phyloP scores from a whole-genome alignment of 805 yeast genomes.

The Saturnispora sekii region DNA sequence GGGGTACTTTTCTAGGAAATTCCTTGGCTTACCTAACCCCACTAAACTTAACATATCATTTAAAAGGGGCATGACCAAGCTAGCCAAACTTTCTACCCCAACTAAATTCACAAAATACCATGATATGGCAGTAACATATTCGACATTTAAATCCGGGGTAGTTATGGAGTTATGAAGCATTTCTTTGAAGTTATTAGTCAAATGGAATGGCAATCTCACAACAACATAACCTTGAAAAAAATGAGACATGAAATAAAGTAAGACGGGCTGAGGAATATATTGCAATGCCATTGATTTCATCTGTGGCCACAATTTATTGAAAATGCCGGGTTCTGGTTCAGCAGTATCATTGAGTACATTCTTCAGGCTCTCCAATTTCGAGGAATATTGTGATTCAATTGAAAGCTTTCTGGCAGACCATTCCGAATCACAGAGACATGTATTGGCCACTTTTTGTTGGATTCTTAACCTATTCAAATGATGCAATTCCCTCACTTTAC shows the following conservation, averaged over 20 bases:
- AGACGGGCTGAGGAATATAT: conserved; percentile 82
- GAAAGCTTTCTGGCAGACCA: conserved; percentile 7
- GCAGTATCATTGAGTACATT: conserved; percentile 6
- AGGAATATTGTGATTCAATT: conserved; percentile 3
- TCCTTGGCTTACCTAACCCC: neutral
- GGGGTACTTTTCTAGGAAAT: conserved; percentile 1
- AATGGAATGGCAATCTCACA: conserved; percentile 83
- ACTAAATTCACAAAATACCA: conserved; percentile 90
- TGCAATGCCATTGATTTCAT: conserved; percentile 74
- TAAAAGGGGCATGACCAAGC: conserved; percentile 45
- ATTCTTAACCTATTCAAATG: conserved; percentile 39
- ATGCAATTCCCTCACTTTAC: conserved; percentile 51
- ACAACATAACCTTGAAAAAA: conserved; percentile 88
- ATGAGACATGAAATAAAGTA: conserved; percentile 94
- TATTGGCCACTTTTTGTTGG: neutral
- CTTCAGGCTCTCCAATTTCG: conserved; percentile 1
- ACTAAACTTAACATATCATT: conserved; percentile 20
- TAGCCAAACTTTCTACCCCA: conserved; percentile 67
- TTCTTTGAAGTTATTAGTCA: conserved; percentile 80
- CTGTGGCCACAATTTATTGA: conserved; percentile 67
- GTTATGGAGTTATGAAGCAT: conserved; percentile 85
- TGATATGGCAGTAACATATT: conserved; percentile 89
- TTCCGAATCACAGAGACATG: conserved; percentile 10
- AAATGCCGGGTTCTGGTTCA: conserved; percentile 52
- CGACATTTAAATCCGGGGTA: conserved; percentile 76